Evolutionary conservation across 805 yeast species (phyloP).

Genomic region (Candida nitratophila): DNA sequence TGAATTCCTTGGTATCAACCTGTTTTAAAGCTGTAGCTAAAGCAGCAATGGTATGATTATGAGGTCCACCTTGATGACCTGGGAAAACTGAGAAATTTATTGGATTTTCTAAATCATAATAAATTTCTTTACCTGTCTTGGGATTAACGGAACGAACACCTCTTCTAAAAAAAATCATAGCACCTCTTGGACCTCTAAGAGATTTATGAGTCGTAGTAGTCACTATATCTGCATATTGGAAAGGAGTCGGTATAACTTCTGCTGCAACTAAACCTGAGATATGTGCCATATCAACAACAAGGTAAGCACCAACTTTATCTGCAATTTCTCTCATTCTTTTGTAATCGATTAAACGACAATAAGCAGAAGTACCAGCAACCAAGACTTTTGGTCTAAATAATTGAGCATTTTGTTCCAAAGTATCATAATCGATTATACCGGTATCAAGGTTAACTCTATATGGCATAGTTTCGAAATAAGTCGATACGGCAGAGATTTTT

Average conservation of each 20-base stretch:
- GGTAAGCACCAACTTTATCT: slow-evolving; percentile 94
- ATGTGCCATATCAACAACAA: slow-evolving; percentile 97
- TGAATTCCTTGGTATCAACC: slow-evolving; percentile 85
- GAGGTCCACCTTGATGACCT: slow-evolving; percentile 99
- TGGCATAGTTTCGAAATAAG: slow-evolving; percentile 98
- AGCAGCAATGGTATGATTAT: slow-evolving; percentile 97
- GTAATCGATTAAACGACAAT: slow-evolving; percentile 94
- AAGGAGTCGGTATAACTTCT: slow-evolving; percentile 92
- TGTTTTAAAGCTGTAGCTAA: slow-evolving; percentile 95
- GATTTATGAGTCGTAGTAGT: slow-evolving; percentile 99
- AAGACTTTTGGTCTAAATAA: slow-evolving; percentile 93
- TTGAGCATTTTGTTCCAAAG: slow-evolving; percentile 83
- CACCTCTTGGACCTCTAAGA: slow-evolving; percentile 99
- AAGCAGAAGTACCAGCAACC: slow-evolving; percentile 98
- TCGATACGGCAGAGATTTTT: slow-evolving; percentile 92
- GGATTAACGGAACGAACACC: slow-evolving; percentile 83
- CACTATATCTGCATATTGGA: slow-evolving; percentile 94
- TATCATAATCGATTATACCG: slow-evolving; percentile 94
- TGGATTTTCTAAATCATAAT: slow-evolving; percentile 87
- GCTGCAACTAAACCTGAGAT: slow-evolving; percentile 95
- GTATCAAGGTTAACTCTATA: slow-evolving; percentile 89
- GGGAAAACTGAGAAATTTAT: slow-evolving; percentile 99
- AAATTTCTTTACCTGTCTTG: slow-evolving; percentile 87
- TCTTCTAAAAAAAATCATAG: slow-evolving; percentile 97
- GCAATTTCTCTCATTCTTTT: slow-evolving; percentile 95